Conservation (phyloP, 31 red algal genomes). For the Odonthalia washingtoniensis region DNA sequence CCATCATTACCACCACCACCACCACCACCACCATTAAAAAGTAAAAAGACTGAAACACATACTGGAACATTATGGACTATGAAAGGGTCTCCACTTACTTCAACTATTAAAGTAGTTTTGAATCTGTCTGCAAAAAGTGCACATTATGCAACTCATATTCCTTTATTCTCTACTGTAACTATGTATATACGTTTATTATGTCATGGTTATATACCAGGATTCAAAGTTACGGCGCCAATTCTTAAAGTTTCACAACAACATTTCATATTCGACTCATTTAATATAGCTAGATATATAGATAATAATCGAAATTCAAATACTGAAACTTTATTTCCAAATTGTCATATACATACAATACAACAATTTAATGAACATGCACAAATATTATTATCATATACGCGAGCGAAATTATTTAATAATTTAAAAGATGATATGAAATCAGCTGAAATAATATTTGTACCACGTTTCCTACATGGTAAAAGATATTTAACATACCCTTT, state of each 20-base stretch:
- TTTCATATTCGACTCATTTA: constrained; percentile 26
- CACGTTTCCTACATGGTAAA: constrained; percentile 16
- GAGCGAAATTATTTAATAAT: neutral
- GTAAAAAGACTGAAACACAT: constrained; percentile 5
- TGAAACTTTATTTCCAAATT: constrained; percentile 43
- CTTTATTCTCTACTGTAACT: constrained; percentile 30
- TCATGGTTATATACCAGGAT: neutral
- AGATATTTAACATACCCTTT: constrained; percentile 35
- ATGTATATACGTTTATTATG: constrained; percentile 23
- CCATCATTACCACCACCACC: no score
- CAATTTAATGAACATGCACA: constrained; percentile 52
- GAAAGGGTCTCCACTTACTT: constrained; percentile 33
- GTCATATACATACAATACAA: constrained; percentile 22
- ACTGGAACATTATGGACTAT: constrained; percentile 60
- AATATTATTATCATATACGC: constrained; percentile 37
- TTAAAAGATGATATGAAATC: constrained; percentile 33
- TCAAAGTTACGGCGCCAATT: constrained; percentile 40
- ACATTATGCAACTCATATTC: neutral
- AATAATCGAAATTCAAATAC: neutral
- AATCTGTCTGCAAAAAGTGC: constrained; percentile 26
- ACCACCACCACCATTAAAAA: neutral
- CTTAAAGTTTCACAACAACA: neutral
- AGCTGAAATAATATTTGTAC: constrained; percentile 28
- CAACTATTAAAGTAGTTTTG: constrained; percentile 22
- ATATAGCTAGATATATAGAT: constrained; percentile 62